Evolutionary conservation across 2,329 filamentous ascomycete species (phyloP).

Genomic region (Chaetothyriales sp.): DNA sequence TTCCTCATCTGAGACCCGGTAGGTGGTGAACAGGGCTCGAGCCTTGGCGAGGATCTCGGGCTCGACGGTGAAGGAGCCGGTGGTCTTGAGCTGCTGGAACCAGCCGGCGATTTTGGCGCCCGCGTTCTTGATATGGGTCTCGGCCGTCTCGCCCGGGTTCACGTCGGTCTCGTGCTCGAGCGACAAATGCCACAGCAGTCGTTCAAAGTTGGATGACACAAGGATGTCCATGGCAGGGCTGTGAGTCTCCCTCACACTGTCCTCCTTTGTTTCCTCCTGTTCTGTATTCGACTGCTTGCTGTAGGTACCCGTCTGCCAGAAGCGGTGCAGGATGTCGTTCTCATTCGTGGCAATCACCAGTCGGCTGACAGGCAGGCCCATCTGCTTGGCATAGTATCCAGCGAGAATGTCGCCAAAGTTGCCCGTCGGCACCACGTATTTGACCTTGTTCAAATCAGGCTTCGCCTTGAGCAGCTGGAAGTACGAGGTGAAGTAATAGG

Average conservation of each 20-base stretch:
- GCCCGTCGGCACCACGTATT: slow-evolving; percentile 83
- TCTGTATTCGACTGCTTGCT: slow-evolving; percentile 52
- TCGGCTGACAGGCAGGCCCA: slow-evolving; percentile 79
- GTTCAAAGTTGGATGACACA: slow-evolving; percentile 91
- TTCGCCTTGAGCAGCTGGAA: slow-evolving; percentile 57
- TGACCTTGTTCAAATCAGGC: slow-evolving; percentile 42
- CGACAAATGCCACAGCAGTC: slow-evolving; percentile 82
- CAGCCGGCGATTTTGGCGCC: slow-evolving; percentile 64
- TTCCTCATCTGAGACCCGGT: slow-evolving; percentile 49
- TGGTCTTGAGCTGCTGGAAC: slow-evolving; percentile 64
- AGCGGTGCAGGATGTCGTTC: slow-evolving; percentile 91
- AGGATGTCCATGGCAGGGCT: slow-evolving; percentile 97
- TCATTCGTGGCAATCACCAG: slow-evolving; percentile 90
- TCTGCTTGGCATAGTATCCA: slow-evolving; percentile 75
- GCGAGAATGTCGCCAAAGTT: slow-evolving; percentile 89
- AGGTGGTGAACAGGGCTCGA: slow-evolving; percentile 62
- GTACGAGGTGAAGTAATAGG: slow-evolving; percentile 94
- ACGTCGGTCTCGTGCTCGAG: slow-evolving; percentile 44
- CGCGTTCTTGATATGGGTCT: slow-evolving; percentile 8
- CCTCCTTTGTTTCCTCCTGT: slow-evolving; percentile 43
- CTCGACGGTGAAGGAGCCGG: slow-evolving; percentile 71
- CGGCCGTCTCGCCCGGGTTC: slow-evolving; percentile 11
- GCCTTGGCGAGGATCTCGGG: slow-evolving; percentile 56
- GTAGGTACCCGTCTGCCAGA: slow-evolving; percentile 78
- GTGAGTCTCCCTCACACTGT: slow-evolving; percentile 76